A percentile compares a stretch with the other conserved stretches of the same genome.
phyloP scores from a whole-genome alignment of 202 grass and related monocot species.

The Saccharum hybrid region DNA sequence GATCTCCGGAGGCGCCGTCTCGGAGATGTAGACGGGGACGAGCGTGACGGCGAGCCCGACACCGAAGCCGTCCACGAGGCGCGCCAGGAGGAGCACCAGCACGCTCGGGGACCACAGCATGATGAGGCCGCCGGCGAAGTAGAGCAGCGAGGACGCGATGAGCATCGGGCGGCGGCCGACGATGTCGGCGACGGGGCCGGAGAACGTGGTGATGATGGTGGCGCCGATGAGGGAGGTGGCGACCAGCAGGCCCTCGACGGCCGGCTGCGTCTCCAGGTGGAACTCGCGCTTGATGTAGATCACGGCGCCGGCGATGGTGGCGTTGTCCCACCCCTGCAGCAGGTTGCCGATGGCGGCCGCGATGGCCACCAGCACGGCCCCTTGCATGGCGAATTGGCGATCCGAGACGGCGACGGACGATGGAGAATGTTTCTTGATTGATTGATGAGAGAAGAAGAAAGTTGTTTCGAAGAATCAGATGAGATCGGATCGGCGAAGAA shows the following conservation, averaged over 20 bases:
- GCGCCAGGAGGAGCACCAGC: constrained; percentile 52
- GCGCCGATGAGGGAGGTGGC: constrained; percentile 75
- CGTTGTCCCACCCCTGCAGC: constrained; percentile 55
- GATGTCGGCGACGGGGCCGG: constrained; percentile 61
- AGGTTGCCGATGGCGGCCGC: constrained; percentile 64
- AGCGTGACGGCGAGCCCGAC: constrained; percentile 69
- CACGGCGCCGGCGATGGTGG: constrained; percentile 63
- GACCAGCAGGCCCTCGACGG: constrained; percentile 68
- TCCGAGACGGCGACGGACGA: too few relatives aligned
- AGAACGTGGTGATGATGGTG: constrained; percentile 82
- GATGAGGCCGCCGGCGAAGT: constrained; percentile 55
- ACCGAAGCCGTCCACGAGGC: constrained; percentile 70
- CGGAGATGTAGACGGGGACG: constrained; percentile 82
- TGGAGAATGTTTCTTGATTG: too few relatives aligned
- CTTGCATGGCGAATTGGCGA: neutral
- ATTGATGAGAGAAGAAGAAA: too few relatives aligned
- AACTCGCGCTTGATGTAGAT: constrained; percentile 91
- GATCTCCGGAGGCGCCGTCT: constrained; percentile 76
- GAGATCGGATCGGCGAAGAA: too few relatives aligned
- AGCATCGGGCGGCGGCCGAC: constrained; percentile 68
- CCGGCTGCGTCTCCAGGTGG: constrained; percentile 55
- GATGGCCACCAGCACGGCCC: constrained; percentile 44
- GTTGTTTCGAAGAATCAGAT: too few relatives aligned
- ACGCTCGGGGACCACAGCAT: constrained; percentile 79
- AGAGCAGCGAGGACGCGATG: constrained; percentile 65